Percentiles rank a stretch among this genome's conserved stretches.
Evolutionary conservation across 2,329 filamentous ascomycete species (phyloP).

Genomic region (Arachnopeziza araneosa): DNA sequence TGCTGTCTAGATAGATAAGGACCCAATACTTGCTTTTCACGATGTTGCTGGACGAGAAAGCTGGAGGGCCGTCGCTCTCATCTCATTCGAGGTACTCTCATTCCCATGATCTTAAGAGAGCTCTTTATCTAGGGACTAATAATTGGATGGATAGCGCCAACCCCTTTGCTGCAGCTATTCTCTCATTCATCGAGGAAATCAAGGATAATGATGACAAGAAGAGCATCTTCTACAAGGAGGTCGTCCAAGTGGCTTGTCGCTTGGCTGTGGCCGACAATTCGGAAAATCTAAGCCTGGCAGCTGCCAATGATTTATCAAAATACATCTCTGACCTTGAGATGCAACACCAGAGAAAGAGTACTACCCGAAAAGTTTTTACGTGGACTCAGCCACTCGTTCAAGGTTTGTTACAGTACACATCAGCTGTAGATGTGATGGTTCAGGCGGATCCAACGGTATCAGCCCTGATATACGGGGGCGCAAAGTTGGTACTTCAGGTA

Average conservation of each 20-base stretch:
- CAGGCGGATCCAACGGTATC: conserved; percentile 7
- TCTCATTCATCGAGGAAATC: conserved; percentile 9
- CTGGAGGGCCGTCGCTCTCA: not conserved
- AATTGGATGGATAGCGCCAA: conserved; percentile 1
- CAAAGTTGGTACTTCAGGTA: conserved; percentile 8
- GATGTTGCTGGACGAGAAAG: not conserved
- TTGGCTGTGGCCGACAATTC: conserved; percentile 2
- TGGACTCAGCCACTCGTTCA: conserved; percentile 4
- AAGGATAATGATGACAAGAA: conserved; percentile 9
- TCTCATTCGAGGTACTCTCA: not conserved
- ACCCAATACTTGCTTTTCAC: not conserved
- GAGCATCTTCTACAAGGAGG: conserved; percentile 11
- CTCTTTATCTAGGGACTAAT: too few relatives aligned
- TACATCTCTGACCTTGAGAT: conserved; percentile 6
- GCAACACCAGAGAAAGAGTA: conserved; percentile 6
- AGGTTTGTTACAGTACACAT: conserved; percentile 9
- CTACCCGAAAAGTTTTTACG: not conserved
- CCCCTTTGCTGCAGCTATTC: conserved; percentile 6
- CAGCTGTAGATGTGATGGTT: conserved; percentile 8
- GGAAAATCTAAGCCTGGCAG: conserved; percentile 1
- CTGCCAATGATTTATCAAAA: conserved; percentile 3
- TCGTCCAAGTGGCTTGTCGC: conserved; percentile 4
- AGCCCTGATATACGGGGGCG: conserved; percentile 7
- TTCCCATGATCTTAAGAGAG: not conserved
- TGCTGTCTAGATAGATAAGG: not conserved